Conservation (phyloP, 306 rosid species). For the Cicer judaicum region DNA sequence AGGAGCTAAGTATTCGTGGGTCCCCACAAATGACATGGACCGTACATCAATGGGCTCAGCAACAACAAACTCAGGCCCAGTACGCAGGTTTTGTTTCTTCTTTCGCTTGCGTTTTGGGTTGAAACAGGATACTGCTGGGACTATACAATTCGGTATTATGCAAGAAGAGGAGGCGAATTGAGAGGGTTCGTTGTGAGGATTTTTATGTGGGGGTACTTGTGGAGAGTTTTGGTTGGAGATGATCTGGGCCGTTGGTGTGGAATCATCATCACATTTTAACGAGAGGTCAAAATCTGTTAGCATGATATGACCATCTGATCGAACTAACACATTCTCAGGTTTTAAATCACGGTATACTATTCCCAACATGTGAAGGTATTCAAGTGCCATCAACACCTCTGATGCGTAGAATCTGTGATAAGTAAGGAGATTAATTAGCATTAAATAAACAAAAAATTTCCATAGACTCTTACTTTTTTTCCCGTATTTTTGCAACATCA, state of each 20-base stretch:
- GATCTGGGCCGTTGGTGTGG: slow-evolving; percentile 58
- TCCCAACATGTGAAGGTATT: slow-evolving; percentile 94
- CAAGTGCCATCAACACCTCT: slow-evolving; percentile 78
- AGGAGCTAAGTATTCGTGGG: slow-evolving; percentile 73
- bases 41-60: slow-evolving; percentile 62
- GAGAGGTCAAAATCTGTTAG: slow-evolving; percentile 74
- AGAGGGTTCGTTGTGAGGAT: slow-evolving; percentile 37
- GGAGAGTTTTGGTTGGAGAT: slow-evolving; percentile 49
- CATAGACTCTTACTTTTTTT: too few species aligned
- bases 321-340: slow-evolving; percentile 79
- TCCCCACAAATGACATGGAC: slow-evolving; percentile 68
- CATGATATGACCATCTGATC: slow-evolving; percentile 86
- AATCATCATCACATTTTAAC: slow-evolving; percentile 55
- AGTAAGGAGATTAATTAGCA: slow-evolving; percentile 13
- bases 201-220: slow-evolving; percentile 46
- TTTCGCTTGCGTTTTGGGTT: slow-evolving; percentile 62
- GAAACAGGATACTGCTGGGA: slow-evolving; percentile 64
- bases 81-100: slow-evolving; percentile 55
- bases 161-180: slow-evolving; percentile 58
- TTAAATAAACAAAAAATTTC: neutral
- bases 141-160: slow-evolving; percentile 63
- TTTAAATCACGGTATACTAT: slow-evolving; percentile 86
- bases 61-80: slow-evolving; percentile 63
- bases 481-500: too few species aligned
- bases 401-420: slow-evolving; percentile 73